Evolutionary conservation across 352 stramenopile species (phyloP).

Genomic region (Pythium scleroteichum): DNA sequence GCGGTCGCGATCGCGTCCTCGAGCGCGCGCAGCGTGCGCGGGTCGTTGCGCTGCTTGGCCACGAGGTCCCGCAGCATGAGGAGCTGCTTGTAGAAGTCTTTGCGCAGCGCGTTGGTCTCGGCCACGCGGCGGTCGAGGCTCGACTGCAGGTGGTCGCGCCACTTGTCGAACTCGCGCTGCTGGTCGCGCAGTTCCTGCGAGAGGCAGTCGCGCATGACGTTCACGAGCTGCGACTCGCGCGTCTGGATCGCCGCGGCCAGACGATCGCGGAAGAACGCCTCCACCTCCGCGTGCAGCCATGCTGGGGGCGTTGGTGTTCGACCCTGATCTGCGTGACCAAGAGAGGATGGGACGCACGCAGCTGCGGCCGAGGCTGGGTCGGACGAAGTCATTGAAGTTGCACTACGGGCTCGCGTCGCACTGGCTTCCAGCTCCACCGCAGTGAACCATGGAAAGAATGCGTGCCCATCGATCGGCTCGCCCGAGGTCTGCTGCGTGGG

Average conservation of each 20-base stretch:
- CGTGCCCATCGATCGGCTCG: background rate
- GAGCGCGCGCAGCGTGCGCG: constrained; percentile 43
- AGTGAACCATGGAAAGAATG: background rate
- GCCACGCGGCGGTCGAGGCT: constrained; percentile 64
- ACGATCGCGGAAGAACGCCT: constrained; percentile 43
- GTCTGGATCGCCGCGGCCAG: constrained; percentile 52
- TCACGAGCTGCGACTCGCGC: constrained; percentile 55
- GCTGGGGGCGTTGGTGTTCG: constrained; percentile 16
- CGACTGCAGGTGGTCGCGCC: constrained; percentile 41
- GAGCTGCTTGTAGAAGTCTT: constrained; percentile 73
- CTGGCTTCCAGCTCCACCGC: background rate
- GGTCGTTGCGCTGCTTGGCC: constrained; percentile 51
- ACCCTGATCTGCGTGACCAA: too few relatives aligned
- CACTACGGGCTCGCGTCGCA: background rate
- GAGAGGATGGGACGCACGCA: too few relatives aligned
- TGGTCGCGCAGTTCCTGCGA: constrained; percentile 42
- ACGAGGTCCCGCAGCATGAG: constrained; percentile 73
- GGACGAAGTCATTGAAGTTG: constrained; percentile 20
- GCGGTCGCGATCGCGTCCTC: constrained; percentile 54
- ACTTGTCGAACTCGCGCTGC: constrained; percentile 30
- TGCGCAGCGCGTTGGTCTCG: constrained; percentile 65
- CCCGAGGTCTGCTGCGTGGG: background rate
- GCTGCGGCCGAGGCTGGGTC: background rate
- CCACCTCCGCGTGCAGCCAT: constrained; percentile 29
- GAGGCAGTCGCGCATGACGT: constrained; percentile 59